Evolutionary conservation across 768 basidiomycete species (phyloP), one percentile per base, ranked within the genome.

Genomic region (Kwoniella pini): DNA sequence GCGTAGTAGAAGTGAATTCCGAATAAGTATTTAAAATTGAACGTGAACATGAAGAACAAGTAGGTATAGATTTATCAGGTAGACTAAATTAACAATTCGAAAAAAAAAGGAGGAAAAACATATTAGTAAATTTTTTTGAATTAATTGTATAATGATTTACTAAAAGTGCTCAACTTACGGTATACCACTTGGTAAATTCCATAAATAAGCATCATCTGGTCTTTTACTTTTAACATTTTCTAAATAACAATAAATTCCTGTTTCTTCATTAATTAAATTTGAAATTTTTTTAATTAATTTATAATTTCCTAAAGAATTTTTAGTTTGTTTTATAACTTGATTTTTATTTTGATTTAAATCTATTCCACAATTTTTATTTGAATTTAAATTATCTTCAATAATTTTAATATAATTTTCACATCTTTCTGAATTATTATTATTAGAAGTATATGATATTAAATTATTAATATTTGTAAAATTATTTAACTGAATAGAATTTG

Each of bases 181-280:
- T 12, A 69, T 67, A 17, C 69, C 71, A 36, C 62, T 54, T 4
- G 71, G 66, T 24, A 75, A 31, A 26, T 46, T 50, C 73, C 73
- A 75, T 4, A 75, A 48, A 56, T 75, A 75, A 53, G 68, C 45
- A 61, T 75, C 73, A 52, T 75, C 73, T 24, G 73, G 68, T 7
- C 56, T 39, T 24, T 49, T 51, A 36, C 26, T 24, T 7, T 50
- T 51, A 27, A 75, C 39, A n/a, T 68, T 69, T 12, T 72, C 57
- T 2, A 75, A 54, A 53, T 70, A 75, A 55, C 73, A 75, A 54
- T 68, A 72, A n/a, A 28, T 46, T 4, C 73, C 73, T 12, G 63
- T 59, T 9, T 39, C 39, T 13, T 65, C 60, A 52, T 70, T 53
- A 5, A 59, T 21, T 49, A 75, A 45, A 0, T 44, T 56, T 10